Evolutionary conservation across 805 yeast species (phyloP).

Genomic region (Lachancea dasiensis): DNA sequence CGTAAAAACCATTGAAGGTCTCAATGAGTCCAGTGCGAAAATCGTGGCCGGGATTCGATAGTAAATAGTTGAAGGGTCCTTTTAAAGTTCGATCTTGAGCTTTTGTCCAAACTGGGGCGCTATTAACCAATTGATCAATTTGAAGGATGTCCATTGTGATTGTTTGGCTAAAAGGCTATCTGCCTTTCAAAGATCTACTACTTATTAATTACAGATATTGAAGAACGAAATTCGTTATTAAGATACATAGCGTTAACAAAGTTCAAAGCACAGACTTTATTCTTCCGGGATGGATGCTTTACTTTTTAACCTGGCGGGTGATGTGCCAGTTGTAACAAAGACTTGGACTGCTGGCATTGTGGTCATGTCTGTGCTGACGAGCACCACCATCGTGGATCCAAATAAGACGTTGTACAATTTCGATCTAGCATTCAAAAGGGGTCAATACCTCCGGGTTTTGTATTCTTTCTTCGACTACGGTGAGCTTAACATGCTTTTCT

Average conservation of each 20-base stretch:
- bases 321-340: conserved; percentile 39
- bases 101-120: conserved; percentile 6
- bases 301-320: conserved; percentile 24
- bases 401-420: conserved; percentile 33
- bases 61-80: conserved; percentile 47
- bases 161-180: too few relatives aligned
- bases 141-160: background rate
- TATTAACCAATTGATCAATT: conserved; percentile 1
- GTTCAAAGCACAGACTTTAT: too few relatives aligned
- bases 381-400: conserved; percentile 30
- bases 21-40: conserved; percentile 44
- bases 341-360: conserved; percentile 34
- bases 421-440: conserved; percentile 36
- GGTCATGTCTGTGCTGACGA: conserved; percentile 31
- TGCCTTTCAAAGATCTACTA: too few relatives aligned
- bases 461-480: conserved; percentile 39
- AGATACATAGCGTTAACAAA: too few relatives aligned
- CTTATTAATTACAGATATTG: too few relatives aligned
- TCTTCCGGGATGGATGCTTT: conserved; percentile 24
- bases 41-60: conserved; percentile 50
- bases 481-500: conserved; percentile 21
- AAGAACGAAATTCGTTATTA: too few relatives aligned
- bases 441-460: conserved; percentile 35
- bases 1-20: conserved; percentile 48
- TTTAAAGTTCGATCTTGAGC: conserved; percentile 4